Evolutionary conservation across 331 rosid genomes (phyloP), one percentile per base, ranked within the genome.

Genomic region (Acacia pycnantha): DNA sequence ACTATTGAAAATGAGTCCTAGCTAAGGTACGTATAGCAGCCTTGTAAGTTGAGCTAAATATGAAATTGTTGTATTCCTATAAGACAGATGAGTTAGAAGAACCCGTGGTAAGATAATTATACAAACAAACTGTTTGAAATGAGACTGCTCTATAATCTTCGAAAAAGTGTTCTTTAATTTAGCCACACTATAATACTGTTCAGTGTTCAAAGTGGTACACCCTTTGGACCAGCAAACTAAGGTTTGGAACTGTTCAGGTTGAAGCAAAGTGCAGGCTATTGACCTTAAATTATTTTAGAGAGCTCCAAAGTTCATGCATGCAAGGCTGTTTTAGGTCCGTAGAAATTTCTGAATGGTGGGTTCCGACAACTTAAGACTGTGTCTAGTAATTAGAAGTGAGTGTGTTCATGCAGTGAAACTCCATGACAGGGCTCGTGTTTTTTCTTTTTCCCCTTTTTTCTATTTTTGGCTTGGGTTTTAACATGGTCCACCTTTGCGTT

Each of bases 241-340:
- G 50, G 13, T 21, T 43, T 33, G 4, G 4, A 11, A 74, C 33
- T 53, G 68, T 35, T 74, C 68, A 54, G 21, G 44, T 5, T 50
- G 4, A 21, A 74, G 21, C 47, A 19, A 29, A 74, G 66, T 11
- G 78, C 66, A 53, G 12, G 67, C 24, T 14, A 22, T 70, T 53
- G 67, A 74, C 78, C 78, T 53, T 54, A 12, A 53, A 74, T 74
- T 44, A 74, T 53, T 53, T 54, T 33, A 10, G 67, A 74, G 67
- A 35, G 66, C 51, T 35, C 50, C 67, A 2, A 16, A 53, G 35
- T 54, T 21, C 12, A 54, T 53, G 48, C 33, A 21, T 29, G n/a
- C 2, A 3, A 11, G 16, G 14, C 31, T 31, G 70, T 9, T 11
- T 4, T 12, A 12, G 19, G 21, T 64, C 70, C 14, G 41, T 61